These are phyloP conservation scores for Colletotrichum sp. DNA, from an alignment of 2,329 filamentous ascomycete species.

Conservation along the genomic window DNA sequence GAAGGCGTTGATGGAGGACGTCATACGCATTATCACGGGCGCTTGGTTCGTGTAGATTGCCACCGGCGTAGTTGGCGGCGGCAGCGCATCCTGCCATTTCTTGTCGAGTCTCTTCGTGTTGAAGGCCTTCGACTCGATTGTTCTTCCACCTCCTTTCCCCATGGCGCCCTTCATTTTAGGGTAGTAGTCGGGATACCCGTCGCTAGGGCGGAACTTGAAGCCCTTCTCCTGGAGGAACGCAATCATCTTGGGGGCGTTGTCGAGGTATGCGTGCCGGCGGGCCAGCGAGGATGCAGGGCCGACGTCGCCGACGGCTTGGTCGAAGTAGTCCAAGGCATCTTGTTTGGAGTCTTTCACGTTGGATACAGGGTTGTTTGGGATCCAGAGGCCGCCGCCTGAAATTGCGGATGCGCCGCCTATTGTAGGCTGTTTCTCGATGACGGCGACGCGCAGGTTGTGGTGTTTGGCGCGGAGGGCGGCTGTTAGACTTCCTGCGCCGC, in stretches of 20 bases:
- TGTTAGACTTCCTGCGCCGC: constrained; percentile 34
- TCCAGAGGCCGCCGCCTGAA: constrained; percentile 38
- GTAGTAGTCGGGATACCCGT: constrained; percentile 36
- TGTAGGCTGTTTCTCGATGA: constrained; percentile 35
- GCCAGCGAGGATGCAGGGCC: constrained; percentile 31
- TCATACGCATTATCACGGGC: background rate
- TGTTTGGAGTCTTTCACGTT: constrained; percentile 28
- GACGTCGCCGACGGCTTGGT: constrained; percentile 29
- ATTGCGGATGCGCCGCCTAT: constrained; percentile 38
- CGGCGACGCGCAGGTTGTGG: constrained; percentile 26
- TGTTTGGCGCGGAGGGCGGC: constrained; percentile 31
- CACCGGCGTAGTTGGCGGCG: constrained; percentile 11
- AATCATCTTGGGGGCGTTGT: constrained; percentile 34
- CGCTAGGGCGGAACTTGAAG: constrained; percentile 28
- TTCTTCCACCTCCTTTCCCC: constrained; percentile 24
- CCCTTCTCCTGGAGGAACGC: constrained; percentile 30
- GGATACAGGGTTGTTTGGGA: constrained; percentile 33
- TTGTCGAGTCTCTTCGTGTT: constrained; percentile 29
- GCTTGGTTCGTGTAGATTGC: constrained; percentile 19
- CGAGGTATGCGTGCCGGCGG: constrained; percentile 31
- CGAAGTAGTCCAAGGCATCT: constrained; percentile 30
- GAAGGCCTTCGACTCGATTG: constrained; percentile 31
- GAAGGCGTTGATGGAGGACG: background rate
- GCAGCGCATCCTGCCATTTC: constrained; percentile 25
- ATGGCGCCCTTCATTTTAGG: constrained; percentile 25